Evolutionary conservation across 352 stramenopile genomes (phyloP).

Genomic region (Thraustochytrium sp.): DNA sequence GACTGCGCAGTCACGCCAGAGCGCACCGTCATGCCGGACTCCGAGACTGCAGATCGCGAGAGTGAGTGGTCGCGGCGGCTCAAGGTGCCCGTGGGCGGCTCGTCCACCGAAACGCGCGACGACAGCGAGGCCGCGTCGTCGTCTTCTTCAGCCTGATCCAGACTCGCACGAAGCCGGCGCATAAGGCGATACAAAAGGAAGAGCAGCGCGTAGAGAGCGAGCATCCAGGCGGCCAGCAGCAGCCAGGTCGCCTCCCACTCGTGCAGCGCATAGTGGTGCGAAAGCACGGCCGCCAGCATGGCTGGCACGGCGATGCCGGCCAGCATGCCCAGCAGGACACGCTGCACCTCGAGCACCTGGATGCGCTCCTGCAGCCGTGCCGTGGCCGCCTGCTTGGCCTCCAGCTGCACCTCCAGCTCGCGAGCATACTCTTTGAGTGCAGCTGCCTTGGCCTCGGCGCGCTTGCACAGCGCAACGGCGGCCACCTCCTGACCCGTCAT

Average conservation of each 20-base stretch:
- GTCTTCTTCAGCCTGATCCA: not conserved
- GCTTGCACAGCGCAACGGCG: not conserved
- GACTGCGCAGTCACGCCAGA: no score
- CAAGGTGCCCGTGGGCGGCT: not conserved
- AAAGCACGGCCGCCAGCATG: not conserved
- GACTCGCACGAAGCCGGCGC: not conserved
- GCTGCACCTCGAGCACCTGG: conserved; percentile 26
- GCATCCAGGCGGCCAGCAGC: not conserved
- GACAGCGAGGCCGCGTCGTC: not conserved
- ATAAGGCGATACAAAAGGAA: not conserved
- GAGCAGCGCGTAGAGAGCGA: not conserved
- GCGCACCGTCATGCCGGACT: not conserved
- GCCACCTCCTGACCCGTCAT: conserved; percentile 10
- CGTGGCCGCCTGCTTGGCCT: not conserved
- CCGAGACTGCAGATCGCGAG: not conserved
- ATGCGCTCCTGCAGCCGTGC: not conserved
- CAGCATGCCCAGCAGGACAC: conserved; percentile 11
- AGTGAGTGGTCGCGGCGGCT: not conserved
- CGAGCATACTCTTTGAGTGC: conserved; percentile 25
- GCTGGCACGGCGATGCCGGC: not conserved
- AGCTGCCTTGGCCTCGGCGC: conserved; percentile 7
- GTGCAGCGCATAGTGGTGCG: not conserved
- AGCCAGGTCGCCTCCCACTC: not conserved
- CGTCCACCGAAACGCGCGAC: no score
- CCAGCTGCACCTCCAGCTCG: conserved; percentile 1